A percentile compares a stretch with the other conserved stretches of the same genome.
Conservation (phyloP, 176 grass and related monocot species). For the Secale cereale region DNA sequence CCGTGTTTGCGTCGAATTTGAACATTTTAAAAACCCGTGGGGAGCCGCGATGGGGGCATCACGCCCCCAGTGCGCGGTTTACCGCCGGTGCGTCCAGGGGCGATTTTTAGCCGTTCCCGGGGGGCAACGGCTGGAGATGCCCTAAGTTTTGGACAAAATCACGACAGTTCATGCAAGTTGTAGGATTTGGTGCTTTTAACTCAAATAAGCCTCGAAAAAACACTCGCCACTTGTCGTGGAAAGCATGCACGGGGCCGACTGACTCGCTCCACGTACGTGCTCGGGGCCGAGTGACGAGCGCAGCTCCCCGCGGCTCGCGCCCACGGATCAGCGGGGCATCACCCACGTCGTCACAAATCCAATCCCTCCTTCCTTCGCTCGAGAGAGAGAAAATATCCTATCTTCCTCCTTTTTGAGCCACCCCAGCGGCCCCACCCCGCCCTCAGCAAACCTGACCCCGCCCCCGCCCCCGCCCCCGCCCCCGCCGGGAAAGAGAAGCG, state of each 20-base stretch:
- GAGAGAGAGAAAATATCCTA: not conserved
- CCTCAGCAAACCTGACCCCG: not conserved
- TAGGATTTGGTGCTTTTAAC: no score
- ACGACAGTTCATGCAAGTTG: no score
- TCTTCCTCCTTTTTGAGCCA: not conserved
- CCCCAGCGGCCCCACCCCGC: not conserved
- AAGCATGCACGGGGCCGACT: not conserved
- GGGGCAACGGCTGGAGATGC: no score
- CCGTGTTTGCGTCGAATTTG: no score
- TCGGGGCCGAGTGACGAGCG: not conserved
- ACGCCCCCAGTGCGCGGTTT: no score
- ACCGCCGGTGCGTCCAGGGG: no score
- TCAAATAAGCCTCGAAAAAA: no score
- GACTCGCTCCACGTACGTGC: conserved; percentile 17
- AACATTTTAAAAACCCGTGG: no score
- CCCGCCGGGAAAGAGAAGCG: not conserved
- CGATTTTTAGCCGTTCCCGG: no score
- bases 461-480: not conserved
- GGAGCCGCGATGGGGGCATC: no score
- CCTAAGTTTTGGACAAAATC: no score
- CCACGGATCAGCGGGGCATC: conserved; percentile 1
- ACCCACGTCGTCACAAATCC: not conserved
- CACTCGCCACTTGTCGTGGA: not conserved
- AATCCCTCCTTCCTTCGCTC: not conserved
- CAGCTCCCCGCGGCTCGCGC: not conserved